These are phyloP conservation scores for Termitomyces sp. DNA, from an alignment of 768 basidiomycete species.

Conservation along the genomic window DNA sequence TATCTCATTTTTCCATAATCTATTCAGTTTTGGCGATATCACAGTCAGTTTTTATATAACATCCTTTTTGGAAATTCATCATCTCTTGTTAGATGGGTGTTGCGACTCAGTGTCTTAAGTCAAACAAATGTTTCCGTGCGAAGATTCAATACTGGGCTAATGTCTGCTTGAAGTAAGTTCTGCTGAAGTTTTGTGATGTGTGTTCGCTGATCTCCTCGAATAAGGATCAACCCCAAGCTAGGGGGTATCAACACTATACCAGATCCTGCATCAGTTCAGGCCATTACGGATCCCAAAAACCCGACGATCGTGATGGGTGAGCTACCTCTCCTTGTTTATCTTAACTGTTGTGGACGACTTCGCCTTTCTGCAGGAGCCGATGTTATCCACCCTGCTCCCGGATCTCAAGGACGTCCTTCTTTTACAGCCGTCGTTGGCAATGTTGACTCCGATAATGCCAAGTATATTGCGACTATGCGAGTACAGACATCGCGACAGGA, in stretches of 20 bases:
- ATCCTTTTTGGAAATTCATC: background rate
- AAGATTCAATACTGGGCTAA: constrained; percentile 80
- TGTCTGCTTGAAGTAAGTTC: constrained; percentile 67
- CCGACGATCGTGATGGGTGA: constrained; percentile 77
- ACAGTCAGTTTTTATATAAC: constrained; percentile 15
- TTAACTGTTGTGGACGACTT: background rate
- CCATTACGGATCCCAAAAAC: constrained; percentile 57
- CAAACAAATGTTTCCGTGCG: constrained; percentile 53
- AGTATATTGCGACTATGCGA: constrained; percentile 49
- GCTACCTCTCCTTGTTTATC: constrained; percentile 1
- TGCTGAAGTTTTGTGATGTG: background rate
- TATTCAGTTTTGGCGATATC: constrained; percentile 48
- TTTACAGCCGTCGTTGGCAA: constrained; percentile 73
- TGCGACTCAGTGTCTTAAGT: constrained; percentile 75
- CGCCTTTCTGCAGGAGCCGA: constrained; percentile 51
- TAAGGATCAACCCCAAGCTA: constrained; percentile 76
- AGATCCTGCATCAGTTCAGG: constrained; percentile 48
- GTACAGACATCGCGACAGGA: constrained; percentile 61
- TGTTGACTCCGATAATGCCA: constrained; percentile 64
- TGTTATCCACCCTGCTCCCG: constrained; percentile 76
- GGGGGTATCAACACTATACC: constrained; percentile 79
- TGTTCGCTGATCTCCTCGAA: background rate
- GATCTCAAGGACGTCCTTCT: constrained; percentile 64
- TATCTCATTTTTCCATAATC: background rate
- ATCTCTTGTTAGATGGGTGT: constrained; percentile 51